phyloP scores from a whole-genome alignment of 371 early-diverging fungal species.

The Rhizopus arrhizus region DNA sequence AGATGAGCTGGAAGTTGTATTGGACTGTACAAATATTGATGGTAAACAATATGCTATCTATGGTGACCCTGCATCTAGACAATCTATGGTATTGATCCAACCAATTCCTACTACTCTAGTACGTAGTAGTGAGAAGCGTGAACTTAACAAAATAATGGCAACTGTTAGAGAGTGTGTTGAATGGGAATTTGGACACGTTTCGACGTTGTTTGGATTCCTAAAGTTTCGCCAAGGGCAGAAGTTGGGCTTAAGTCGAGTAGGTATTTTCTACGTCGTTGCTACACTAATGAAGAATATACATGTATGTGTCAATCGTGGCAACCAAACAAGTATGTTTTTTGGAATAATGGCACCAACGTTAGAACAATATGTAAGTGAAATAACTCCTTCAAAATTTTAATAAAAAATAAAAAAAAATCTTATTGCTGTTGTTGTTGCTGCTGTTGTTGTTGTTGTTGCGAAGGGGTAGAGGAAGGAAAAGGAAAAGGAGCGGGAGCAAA shows the following conservation, averaged over 20 bases:
- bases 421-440: too few relatives aligned
- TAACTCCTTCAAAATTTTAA: too few relatives aligned
- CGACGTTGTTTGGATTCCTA: not conserved
- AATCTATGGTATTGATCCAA: not conserved
- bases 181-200: conserved; percentile 1
- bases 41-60: not conserved
- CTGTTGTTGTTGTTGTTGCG: too few relatives aligned
- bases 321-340: not conserved
- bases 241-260: not conserved
- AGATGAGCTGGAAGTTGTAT: not conserved
- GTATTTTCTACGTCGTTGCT: not conserved
- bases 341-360: not conserved
- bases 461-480: too few relatives aligned
- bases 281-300: not conserved
- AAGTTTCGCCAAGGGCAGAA: conserved; percentile 1
- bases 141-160: conserved; percentile 1
- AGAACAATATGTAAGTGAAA: not conserved
- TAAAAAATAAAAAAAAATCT: too few relatives aligned
- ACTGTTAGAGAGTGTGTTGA: conserved; percentile 1
- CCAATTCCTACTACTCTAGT: not conserved
- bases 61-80: not conserved
- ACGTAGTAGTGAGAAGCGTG: not conserved
- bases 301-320: conserved; percentile 6
- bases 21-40: not conserved
- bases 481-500: too few relatives aligned